Base-by-base conservation (phyloP, 805 yeast genomes). In the Peterozyma xylosa region DNA sequence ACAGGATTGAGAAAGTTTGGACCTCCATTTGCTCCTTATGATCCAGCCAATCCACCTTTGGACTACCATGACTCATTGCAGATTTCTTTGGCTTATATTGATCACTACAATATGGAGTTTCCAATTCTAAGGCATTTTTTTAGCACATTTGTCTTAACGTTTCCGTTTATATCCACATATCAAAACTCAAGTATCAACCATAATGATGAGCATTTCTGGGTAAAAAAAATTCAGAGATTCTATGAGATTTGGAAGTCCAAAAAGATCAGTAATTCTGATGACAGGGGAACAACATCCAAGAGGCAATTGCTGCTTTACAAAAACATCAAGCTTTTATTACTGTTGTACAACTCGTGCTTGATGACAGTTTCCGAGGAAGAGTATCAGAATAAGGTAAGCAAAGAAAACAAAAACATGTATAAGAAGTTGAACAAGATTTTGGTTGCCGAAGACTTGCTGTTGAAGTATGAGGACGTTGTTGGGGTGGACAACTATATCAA, bases 291-390 rank as follows among this genome's bases (percentile, higher is more conserved):
- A 48, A 66, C 76, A n/a, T 77, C 88, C 2, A 82, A 93, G 54
- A 69, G 88, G 30, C 74, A 76, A 53, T 76, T 84, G 50, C 62
- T 81, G 39, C 79, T 79, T 17, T 62, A 66, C 46, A 84, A 83
- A 52, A 45, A 87, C n/a, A 69, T 78, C 38, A 74, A 82, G 35
- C 66, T 86, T 41, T 59, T 89, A 15, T 61, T 85, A 27, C 66
- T 88, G 55, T 68, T 87, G 49, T 85, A 78, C 63, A 86, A 86
- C 52, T 82, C 96, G 0, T 84, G 89, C 33, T 57, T 90, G 13
- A 78, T 80, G 5, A 76, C 90, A 2, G 58, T 64, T 1, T 68
- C 77, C 44, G 91, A 85, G 51, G 53, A 70, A 13, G 61, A 55
- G 10, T 84, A 83, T 50, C 68, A 62, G 44, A 46, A 50, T 18